Percentiles rank a stretch among this genome's conserved stretches.
Conservation (phyloP, 441 rosid species). For the Eruca vesicaria region DNA sequence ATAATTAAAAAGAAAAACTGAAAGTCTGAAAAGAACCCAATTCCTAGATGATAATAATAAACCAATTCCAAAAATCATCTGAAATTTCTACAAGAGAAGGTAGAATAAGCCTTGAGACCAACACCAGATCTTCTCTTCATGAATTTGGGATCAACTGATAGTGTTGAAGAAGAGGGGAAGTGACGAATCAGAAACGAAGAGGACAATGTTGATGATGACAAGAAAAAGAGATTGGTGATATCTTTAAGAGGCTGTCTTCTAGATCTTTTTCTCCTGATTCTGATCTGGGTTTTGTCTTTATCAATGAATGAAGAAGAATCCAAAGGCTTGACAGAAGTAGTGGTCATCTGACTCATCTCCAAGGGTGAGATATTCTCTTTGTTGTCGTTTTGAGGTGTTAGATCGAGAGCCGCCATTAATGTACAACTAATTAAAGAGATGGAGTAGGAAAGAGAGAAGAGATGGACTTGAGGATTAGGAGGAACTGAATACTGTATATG, state of each 20-base stretch:
- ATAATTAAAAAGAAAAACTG: neutral
- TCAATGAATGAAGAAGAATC: constrained; percentile 2
- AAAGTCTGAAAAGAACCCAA: neutral
- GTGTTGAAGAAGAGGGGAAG: neutral
- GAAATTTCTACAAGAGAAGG: constrained; percentile 30
- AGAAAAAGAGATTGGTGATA: constrained; percentile 31
- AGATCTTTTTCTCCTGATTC: constrained; percentile 13
- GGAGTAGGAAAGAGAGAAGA: neutral
- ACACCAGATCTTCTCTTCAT: constrained; percentile 37
- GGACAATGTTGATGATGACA: constrained; percentile 11
- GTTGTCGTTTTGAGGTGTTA: constrained; percentile 5
- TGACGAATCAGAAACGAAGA: constrained; percentile 15
- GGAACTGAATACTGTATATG: constrained; percentile 21
- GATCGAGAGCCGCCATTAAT: constrained; percentile 21
- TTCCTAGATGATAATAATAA: neutral
- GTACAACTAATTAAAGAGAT: neutral
- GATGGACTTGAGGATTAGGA: constrained; percentile 12
- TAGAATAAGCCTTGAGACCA: constrained; percentile 18
- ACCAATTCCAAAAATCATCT: constrained; percentile 16
- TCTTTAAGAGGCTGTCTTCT: constrained; percentile 33
- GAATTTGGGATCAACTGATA: constrained; percentile 32
- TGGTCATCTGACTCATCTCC: neutral
- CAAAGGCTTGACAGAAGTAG: constrained; percentile 3
- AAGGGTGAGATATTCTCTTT: constrained; percentile 28
- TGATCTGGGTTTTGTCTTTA: constrained; percentile 28